Evolutionary conservation across 768 basidiomycete genomes (phyloP).

Genomic region (Rhodocollybia butyracea): DNA sequence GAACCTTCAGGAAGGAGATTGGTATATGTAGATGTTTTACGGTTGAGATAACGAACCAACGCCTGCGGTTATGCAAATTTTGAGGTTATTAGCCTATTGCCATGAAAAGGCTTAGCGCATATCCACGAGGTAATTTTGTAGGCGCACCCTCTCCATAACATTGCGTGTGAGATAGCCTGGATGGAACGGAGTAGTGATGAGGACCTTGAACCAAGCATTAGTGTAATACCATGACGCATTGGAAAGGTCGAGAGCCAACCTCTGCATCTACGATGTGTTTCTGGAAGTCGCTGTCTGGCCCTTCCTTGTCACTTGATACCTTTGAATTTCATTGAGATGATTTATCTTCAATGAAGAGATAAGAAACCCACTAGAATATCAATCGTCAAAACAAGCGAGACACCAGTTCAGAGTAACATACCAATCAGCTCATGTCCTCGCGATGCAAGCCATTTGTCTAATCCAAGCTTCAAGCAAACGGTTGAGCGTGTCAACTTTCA

Average conservation of each 20-base stretch:
- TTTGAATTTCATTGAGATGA: conserved; percentile 17
- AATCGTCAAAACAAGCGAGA: too few relatives aligned
- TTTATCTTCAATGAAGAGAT: neutral
- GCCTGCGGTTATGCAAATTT: conserved; percentile 86
- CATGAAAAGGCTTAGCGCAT: too few relatives aligned
- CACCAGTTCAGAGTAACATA: conserved; percentile 27
- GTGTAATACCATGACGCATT: neutral
- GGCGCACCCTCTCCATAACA: conserved; percentile 48
- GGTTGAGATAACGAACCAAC: too few relatives aligned
- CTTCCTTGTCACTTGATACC: conserved; percentile 84
- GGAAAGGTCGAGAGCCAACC: too few relatives aligned
- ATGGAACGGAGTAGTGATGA: conserved; percentile 86
- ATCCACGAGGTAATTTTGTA: too few relatives aligned
- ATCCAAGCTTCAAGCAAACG: conserved; percentile 52
- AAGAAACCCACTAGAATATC: neutral
- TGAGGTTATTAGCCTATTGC: conserved; percentile 83
- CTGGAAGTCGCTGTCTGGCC: conserved; percentile 75
- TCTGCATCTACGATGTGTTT: conserved; percentile 78
- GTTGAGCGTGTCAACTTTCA: neutral
- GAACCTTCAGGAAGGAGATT: too few relatives aligned
- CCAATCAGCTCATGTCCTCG: conserved; percentile 76
- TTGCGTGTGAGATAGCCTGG: conserved; percentile 79
- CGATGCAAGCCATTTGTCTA: conserved; percentile 64
- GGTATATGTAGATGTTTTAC: too few relatives aligned
- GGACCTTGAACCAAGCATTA: conserved; percentile 57